Base-by-base conservation (phyloP, 2,329 filamentous ascomycete genomes). In the Tolypocladium tropicale region DNA sequence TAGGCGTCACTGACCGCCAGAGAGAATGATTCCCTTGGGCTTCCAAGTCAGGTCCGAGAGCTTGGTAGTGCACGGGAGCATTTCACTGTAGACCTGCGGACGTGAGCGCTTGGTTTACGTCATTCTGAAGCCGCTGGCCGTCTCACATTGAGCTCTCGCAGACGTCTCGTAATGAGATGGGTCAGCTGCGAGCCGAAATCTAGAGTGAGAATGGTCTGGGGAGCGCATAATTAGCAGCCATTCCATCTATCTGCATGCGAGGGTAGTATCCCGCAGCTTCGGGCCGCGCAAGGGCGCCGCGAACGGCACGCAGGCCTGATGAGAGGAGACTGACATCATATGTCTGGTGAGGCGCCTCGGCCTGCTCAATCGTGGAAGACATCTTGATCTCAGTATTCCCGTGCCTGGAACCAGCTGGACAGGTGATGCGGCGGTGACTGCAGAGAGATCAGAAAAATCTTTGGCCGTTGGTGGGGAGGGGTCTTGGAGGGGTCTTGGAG, bases 61-160 rank as follows among this genome's bases (percentile, higher is more conserved):
- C 76, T 92, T 92, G 64, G 87, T 84, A 54, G 86, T 94, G 73
- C 90, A 95, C 32, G 89, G 88, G 46, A 95, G 82, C 85, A 95
- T 88, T 75, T 96, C 90, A 60, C 83, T 84, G 77, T 89, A 95
- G 30, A 63, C 57, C 52, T 55, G 32, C 14, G 9, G 32, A 33
- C 34, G 34, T 52, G 50, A 52, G 50, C 21, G 30, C n/a, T 28
- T n/a, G 32, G n/a, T 16, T 6, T n/a, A 9, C 30, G n/a, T 32
- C 12, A 34, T 21, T 21, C 25, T 9, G 32, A 9, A 16, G 18
- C 39, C 28, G 34, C 21, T 28, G 25, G 33, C 28, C 28, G 16
- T 48, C 49, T 57, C 71, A 92, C 81, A 76, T 87, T 88, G 73
- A 93, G 79, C 64, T 87, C 83, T 62, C 89, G 82, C 33, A 93